Evolutionary conservation across 257 asterid species (phyloP).

Genomic region (Gentiana straminea): DNA sequence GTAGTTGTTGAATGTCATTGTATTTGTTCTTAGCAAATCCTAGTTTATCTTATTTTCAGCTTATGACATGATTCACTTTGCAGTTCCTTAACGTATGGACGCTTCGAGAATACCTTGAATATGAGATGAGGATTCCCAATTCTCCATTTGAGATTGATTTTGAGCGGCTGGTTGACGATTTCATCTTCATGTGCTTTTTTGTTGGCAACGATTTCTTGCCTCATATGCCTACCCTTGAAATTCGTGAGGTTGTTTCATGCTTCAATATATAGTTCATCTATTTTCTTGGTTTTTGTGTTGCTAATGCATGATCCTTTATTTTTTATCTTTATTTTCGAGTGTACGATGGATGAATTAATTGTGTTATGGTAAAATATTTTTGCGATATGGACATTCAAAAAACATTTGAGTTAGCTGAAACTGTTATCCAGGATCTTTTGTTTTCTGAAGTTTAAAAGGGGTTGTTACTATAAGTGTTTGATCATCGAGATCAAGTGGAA

Average conservation of each 20-base stretch:
- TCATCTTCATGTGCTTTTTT: conserved; percentile 82
- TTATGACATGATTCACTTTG: conserved; percentile 8
- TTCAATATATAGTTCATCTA: not conserved
- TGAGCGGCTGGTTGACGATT: conserved; percentile 77
- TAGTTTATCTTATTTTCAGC: not conserved
- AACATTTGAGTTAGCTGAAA: no score
- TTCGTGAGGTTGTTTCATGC: conserved; percentile 61
- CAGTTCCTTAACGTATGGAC: conserved; percentile 86
- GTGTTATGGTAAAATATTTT: no score
- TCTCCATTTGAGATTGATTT: conserved; percentile 58
- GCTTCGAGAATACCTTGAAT: conserved; percentile 78
- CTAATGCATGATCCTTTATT: no score
- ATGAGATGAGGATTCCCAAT: conserved; percentile 76
- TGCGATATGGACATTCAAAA: no score
- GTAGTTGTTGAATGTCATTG: not conserved
- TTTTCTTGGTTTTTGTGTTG: not conserved
- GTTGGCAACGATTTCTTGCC: conserved; percentile 94
- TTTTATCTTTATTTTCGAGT: no score
- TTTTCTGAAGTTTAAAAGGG: no score
- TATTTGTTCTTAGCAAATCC: no score
- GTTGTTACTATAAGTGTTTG: no score
- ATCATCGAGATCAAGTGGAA: no score
- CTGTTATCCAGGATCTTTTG: no score
- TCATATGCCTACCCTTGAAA: conserved; percentile 92
- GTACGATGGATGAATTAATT: no score